Evolutionary conservation across 2,329 filamentous ascomycete species (phyloP), one percentile per base, ranked within the genome.

Genomic region (Diplodia corticola): DNA sequence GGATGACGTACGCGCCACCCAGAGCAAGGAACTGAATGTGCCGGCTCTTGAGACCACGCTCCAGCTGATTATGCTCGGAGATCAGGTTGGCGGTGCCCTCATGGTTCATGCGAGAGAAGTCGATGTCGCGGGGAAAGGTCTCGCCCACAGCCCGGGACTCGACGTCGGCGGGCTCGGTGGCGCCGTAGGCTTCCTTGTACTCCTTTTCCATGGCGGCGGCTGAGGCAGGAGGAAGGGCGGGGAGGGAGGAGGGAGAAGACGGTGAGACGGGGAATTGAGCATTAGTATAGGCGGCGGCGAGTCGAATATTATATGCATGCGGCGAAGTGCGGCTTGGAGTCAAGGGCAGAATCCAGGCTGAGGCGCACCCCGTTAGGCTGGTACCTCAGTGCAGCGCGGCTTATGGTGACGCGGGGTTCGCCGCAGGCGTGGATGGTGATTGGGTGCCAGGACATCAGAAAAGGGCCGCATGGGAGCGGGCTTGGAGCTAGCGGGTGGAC

Each of bases 21-120:
- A 54, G 51, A 12, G 51, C 51, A 33, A 77, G 67, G 64, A 77
- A 77, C 60, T 77, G 75, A 59, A 77, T 77, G 65, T 77, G 75
- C 61, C 75, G 71, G 67, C 73, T 75, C 71, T 77, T 77, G 70
- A 77, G 65, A 24, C 75, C 75, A 67, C 75, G 71, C 59, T 76
- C 74, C 5, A 74, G 76, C 24, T 75, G 51, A 22, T 54, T n/a
- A 20, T 54, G 51, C n/a, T 20, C 51, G 30, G 51, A 28, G 3
- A 54, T 15, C n/a, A 54, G 51, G 20, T 54, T 54, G 17, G 51
- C 28, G 7, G 51, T 54, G 30, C 51, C 51, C 10, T 54, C 51
- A 5, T 54, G 40, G 40, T 44, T 26, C 51, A 54, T 24, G 51
- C 51, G 51, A n/a, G 51, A 54, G n/a, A 54, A 22, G 28, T 54